These are phyloP conservation scores for Fusarium abutilonis DNA, from an alignment of 2,329 filamentous ascomycete genomes.

Conservation along the genomic window DNA sequence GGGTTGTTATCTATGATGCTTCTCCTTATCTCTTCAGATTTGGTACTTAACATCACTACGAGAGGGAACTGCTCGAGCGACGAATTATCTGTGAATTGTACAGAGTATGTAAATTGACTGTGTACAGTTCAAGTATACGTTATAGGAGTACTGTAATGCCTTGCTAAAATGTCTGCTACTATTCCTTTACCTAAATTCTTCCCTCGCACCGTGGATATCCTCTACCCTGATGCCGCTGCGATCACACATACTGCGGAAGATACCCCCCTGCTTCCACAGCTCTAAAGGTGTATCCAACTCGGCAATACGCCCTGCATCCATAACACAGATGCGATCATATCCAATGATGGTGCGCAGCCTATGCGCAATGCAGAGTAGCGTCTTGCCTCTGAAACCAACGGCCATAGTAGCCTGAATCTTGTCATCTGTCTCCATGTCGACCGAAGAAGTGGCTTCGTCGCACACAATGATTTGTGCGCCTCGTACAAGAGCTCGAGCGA, in stretches of 20 bases:
- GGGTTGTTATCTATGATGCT: constrained; percentile 32
- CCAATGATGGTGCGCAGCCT: constrained; percentile 89
- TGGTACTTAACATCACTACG: too few species aligned
- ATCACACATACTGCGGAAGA: constrained; percentile 92
- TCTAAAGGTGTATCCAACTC: constrained; percentile 82
- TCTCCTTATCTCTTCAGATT: constrained; percentile 18
- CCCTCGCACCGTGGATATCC: constrained; percentile 61
- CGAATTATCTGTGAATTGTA: too few species aligned
- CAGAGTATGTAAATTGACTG: too few species aligned
- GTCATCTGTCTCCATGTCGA: constrained; percentile 96
- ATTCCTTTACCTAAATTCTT: constrained; percentile 32
- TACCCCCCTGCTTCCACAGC: constrained; percentile 78
- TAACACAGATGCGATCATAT: constrained; percentile 96
- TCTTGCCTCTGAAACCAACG: constrained; percentile 84
- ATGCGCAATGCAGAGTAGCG: constrained; percentile 91
- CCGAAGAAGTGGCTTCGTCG: constrained; percentile 92
- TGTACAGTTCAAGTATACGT: too few species aligned
- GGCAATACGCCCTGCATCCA: constrained; percentile 88
- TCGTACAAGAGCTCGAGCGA: constrained; percentile 89
- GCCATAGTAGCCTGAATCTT: constrained; percentile 94
- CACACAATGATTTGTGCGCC: constrained; percentile 92
- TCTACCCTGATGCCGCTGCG: constrained; percentile 76
- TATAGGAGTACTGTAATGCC: too few species aligned
- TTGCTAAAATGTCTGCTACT: too few species aligned
- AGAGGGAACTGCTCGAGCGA: too few species aligned